Evolutionary conservation across 768 basidiomycete species (phyloP), one percentile per base, ranked within the genome.

Genomic region (Roridomyces roridus): DNA sequence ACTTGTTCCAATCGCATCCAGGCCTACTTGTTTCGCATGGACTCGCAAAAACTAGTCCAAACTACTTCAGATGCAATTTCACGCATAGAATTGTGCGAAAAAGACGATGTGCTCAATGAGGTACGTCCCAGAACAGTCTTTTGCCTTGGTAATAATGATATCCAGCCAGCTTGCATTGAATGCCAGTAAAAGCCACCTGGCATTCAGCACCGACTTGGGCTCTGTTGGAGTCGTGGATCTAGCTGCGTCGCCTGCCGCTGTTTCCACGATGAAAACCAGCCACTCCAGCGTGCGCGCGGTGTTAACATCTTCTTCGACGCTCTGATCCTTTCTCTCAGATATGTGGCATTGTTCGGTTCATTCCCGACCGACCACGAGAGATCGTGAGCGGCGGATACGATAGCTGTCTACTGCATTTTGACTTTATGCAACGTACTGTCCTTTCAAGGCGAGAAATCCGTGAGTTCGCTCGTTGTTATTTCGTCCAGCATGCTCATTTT

Each of bases 331-430:
- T n/a, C 46, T 40, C n/a, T 57, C 64, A 93, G 91, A 83, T 94
- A 12, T 91, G 88, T 43, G 85, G 83, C 11, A 80, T 81, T 17
- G 85, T 89, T 35, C 82, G 76, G 56, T 93, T 91, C 67, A 83
- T 94, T 55, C 87, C 89, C 7, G 81, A 81, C 66, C 78, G 90
- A 21, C 84, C 89, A 4, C 79, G 76, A 39, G 92, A 94, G 68
- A 65, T 92, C 12, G 78, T 94, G 21, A 91, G 88, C 57, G 91
- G 85, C 6, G 92, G 92, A 2, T 93, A 89, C 64, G 92, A 94
- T 62, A 82, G 78, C 36, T 72, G 77, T 4, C 63, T 94, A 23
- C 67, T 89, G 14, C 92, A 94, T 65, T 87, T 85, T 64, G 89
- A 92, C 63, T 81, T 81, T 54, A 62, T 64, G 14, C 84, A 84